Evolutionary conservation across 208 protist species (phyloP), one percentile per base, ranked within the genome.

Genomic region (Angomonas ambiguus): DNA sequence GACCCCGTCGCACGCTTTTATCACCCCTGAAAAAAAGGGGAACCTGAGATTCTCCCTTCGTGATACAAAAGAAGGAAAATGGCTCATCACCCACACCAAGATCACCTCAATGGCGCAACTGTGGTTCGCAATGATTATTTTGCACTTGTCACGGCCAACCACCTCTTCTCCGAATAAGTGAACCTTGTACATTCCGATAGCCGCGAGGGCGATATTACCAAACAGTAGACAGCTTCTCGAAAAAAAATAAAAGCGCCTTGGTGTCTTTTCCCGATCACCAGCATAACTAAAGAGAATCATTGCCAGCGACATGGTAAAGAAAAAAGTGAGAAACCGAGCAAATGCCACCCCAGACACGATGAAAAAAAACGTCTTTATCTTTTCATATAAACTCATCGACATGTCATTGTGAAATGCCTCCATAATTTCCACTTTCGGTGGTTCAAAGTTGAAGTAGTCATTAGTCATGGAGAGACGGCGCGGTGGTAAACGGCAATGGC

Each of bases 31-130:
- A 45, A 96, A 90, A 53, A 94, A 79, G 11, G 81, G 65, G 25
- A 91, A 70, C 49, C 66, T 64, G 10, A 77, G 59, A 63, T 94
- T 96, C 72, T 94, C 85, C 30, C 76, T 71, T 6, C 84, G 82
- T 20, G 86, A 91, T 0, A 96, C 86, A 65, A 96, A 96, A 1
- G 86, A 80, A 16, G 91, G 91, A 42, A 85, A 85, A 38, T 78
- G 61, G 0, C 64, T 74, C 59, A 83, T 45, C 10, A 88, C 35
- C 61, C 73, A 92, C 31, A 93, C 34, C 59, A 88, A 51, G 32
- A 91, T 35, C 53, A 94, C 80, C 74, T 96, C 91, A 11, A 83
- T 76, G 25, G 92, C 74, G 57, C 86, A 92, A 41, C 77, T 91
- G 70, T 96, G 91, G 65, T 94, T 96, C 10, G 34, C 71, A 41